phyloP scores from a whole-genome alignment of 345 rosid genomes.

The Diplotaxis tenuifolia region DNA sequence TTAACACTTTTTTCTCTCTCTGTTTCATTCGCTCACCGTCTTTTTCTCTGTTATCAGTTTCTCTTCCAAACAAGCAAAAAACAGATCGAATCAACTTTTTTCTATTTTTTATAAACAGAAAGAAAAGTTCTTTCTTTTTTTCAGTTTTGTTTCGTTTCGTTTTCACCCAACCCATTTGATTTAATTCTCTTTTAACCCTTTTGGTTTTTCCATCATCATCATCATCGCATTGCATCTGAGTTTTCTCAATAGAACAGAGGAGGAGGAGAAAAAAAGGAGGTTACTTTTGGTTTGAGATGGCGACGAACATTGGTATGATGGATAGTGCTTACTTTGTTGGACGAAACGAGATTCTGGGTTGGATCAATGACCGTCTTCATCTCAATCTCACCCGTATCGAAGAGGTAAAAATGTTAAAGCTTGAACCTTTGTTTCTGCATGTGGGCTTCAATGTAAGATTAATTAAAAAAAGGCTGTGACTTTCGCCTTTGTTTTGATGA shows the following conservation, averaged over 20 bases:
- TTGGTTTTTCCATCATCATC: neutral
- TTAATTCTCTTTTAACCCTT: constrained; percentile 2
- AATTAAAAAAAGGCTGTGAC: constrained; percentile 9
- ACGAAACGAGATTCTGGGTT: constrained; percentile 81
- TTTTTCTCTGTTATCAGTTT: constrained; percentile 38
- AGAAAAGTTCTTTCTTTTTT: neutral
- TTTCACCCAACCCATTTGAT: constrained; percentile 28
- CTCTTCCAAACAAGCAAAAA: constrained; percentile 37
- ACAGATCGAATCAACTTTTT: constrained; percentile 35
- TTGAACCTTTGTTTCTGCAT: constrained; percentile 14
- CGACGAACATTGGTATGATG: constrained; percentile 94
- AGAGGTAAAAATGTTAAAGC: constrained; percentile 48
- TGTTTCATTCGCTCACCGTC: constrained; percentile 33
- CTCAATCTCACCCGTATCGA: constrained; percentile 88
- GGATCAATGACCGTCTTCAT: constrained; percentile 92
- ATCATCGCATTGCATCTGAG: constrained; percentile 33
- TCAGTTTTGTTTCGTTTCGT: neutral
- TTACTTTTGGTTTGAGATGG: constrained; percentile 42
- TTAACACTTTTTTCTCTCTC: neutral
- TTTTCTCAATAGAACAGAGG: neutral
- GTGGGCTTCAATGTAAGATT: neutral
- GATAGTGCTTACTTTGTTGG: constrained; percentile 98
- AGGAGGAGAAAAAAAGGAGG: neutral
- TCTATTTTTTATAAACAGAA: neutral
- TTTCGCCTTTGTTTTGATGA: constrained; percentile 8